Evolutionary conservation across 2,329 filamentous ascomycete genomes (phyloP).

Genomic region (Didymella arachidicola): DNA sequence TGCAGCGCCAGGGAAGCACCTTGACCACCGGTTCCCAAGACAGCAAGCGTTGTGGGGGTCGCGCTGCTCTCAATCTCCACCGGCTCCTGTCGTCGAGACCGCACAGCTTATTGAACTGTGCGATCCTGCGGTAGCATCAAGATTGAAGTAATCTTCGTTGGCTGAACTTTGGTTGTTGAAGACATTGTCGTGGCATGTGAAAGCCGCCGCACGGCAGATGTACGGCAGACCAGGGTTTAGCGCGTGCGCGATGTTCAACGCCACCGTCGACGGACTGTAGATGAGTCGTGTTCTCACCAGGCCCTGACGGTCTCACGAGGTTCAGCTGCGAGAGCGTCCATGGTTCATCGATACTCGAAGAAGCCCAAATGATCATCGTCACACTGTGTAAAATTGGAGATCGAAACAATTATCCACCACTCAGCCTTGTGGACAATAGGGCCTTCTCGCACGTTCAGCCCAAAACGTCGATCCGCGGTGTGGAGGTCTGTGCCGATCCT

Average conservation of each 20-base stretch:
- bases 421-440: neutral
- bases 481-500: conserved; percentile 2
- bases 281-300: conserved; percentile 23
- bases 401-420: conserved; percentile 10
- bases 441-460: neutral
- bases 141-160: neutral
- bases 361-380: conserved; percentile 1
- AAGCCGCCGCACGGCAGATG: conserved; percentile 14
- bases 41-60: conserved; percentile 27
- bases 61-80: conserved; percentile 12
- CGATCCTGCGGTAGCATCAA: neutral
- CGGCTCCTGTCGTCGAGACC: conserved; percentile 1
- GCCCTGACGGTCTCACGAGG: neutral
- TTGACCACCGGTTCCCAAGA: conserved; percentile 29
- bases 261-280: conserved; percentile 11
- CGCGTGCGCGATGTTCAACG: conserved; percentile 26
- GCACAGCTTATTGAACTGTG: neutral
- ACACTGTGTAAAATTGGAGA: neutral
- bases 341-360: neutral
- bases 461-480: neutral
- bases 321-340: neutral
- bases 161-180: conserved; percentile 1
- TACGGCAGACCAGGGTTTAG: conserved; percentile 25
- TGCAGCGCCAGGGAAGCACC: conserved; percentile 30
- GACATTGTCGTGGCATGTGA: conserved; percentile 25